Evolutionary conservation across 306 rosid genomes (phyloP), one percentile per base, ranked within the genome.

Genomic region (Trifolium fragiferum): DNA sequence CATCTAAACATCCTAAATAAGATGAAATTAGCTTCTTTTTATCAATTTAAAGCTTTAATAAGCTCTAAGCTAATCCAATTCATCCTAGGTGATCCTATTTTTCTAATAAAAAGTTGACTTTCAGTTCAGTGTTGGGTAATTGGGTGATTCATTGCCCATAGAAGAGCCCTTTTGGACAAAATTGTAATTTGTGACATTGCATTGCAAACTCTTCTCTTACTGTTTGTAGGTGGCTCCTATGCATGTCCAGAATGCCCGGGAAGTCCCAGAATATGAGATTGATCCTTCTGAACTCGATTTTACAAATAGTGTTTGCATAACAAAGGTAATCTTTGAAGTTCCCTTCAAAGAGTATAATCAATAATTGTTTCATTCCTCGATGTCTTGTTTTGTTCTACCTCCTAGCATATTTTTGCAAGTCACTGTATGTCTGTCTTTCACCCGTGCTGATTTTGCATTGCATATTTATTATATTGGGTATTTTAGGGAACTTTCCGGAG

Each of bases 261-360:
- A 94, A 83, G 92, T 94, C n/a, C 99, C 97, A 0, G 99, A 94
- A 37, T 94, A 94, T 46, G 99, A 94, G 89, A 94, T 94, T 81
- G 74, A 83, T 82, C 85, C 96, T 49, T 83, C 87, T 69, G 97
- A 94, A 49, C 92, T 94, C 20, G 99, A 94, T 84, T 90, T 94
- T 70, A 82, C 96, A 12, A 86, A 88, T 80, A 94, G 99, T 55
- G 93, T 86, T 74, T 76, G 88, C 44, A 84, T 94, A 77, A 89
- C 93, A 25, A 94, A 92, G 95, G 99, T 90, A 82, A 57, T 7
- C 7, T 59, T 69, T 30, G 23, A 54, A 57, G 49, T 59, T 16
- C 68, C 65, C 54, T 37, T 8, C 4, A 33, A 14, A 58, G 18
- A 9, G 7, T 59, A 11, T 70, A n/a, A 8, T 43, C 63, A 3